Evolutionary conservation across 2,329 filamentous ascomycete genomes (phyloP).

Genomic region (Xylaria sp.): DNA sequence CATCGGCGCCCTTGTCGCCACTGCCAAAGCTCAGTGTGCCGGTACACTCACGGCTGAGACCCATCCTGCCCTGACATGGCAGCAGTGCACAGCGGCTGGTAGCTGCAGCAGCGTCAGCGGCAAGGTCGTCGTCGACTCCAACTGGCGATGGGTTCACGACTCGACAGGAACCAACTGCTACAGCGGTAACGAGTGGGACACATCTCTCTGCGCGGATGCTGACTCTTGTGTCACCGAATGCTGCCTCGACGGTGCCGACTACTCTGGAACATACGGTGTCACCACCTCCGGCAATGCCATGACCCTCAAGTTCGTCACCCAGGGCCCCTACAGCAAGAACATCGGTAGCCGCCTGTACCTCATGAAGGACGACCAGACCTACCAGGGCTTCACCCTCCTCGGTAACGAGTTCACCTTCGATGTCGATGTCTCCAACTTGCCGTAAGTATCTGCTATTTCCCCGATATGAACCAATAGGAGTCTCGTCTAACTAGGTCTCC

Average conservation of each 20-base stretch:
- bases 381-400: slow-evolving; percentile 63
- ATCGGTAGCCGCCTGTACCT: slow-evolving; percentile 60
- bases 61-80: slow-evolving; percentile 54
- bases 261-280: slow-evolving; percentile 52
- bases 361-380: slow-evolving; percentile 58
- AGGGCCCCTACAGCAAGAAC: slow-evolving; percentile 47
- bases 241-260: slow-evolving; percentile 53
- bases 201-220: slow-evolving; percentile 43
- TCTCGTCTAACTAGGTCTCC: not conserved
- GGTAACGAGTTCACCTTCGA: slow-evolving; percentile 69
- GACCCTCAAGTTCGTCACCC: slow-evolving; percentile 57
- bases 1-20: slow-evolving; percentile 45
- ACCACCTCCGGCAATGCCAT: slow-evolving; percentile 52
- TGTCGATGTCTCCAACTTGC: slow-evolving; percentile 64
- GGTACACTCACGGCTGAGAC: slow-evolving; percentile 48
- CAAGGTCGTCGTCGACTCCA: slow-evolving; percentile 54
- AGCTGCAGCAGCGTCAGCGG: slow-evolving; percentile 50
- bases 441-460: slow-evolving; percentile 29
- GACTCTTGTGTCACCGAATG: slow-evolving; percentile 48
- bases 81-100: slow-evolving; percentile 49
- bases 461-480: not conserved
- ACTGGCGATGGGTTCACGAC: slow-evolving; percentile 58
- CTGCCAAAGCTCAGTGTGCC: slow-evolving; percentile 49
- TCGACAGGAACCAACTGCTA: slow-evolving; percentile 53
- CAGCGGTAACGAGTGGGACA: slow-evolving; percentile 49